These are phyloP conservation scores for Cryptococcus sp. DNA, from an alignment of 1,284 basidiomycete genomes.

Conservation along the genomic window DNA sequence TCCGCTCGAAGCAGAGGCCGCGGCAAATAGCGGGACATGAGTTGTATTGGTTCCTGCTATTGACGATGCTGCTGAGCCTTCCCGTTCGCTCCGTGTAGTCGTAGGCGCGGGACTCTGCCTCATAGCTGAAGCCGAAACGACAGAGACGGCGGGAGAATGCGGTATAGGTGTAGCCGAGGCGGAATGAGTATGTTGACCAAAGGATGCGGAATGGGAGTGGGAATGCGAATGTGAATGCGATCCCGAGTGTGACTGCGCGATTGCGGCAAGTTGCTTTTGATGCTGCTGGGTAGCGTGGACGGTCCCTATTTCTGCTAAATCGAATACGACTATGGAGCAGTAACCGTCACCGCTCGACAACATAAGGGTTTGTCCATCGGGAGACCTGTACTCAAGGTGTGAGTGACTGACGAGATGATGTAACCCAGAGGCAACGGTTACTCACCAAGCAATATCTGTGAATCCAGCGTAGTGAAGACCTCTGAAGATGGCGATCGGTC, in stretches of 20 bases:
- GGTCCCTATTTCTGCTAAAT: constrained; percentile 82
- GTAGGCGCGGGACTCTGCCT: constrained; percentile 36
- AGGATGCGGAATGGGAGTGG: constrained; percentile 42
- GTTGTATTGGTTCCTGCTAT: constrained; percentile 5
- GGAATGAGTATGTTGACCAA: constrained; percentile 7
- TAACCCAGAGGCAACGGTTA: constrained; percentile 18
- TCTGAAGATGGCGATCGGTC: constrained; percentile 87
- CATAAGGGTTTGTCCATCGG: constrained; percentile 90
- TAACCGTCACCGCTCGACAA: constrained; percentile 94
- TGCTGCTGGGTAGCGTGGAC: constrained; percentile 84
- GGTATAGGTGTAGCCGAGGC: constrained; percentile 47
- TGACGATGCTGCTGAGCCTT: constrained; percentile 39
- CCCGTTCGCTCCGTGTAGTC: constrained; percentile 38
- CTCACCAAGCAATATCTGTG: constrained; percentile 93
- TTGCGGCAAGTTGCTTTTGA: constrained; percentile 78
- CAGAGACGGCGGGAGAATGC: constrained; percentile 53
- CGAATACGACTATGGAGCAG: constrained; percentile 81
- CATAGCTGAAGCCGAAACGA: constrained; percentile 40
- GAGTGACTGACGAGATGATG: neutral
- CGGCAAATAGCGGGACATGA: neutral
- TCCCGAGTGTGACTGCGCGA: constrained; percentile 71
- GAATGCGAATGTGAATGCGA: constrained; percentile 38
- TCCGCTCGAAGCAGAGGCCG: neutral
- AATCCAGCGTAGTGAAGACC: constrained; percentile 98
- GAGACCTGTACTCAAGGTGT: constrained; percentile 65